Evolutionary conservation across 2,329 filamentous ascomycete species (phyloP), one percentile per base, ranked within the genome.

Genomic region (Drechslerella dactyloides): DNA sequence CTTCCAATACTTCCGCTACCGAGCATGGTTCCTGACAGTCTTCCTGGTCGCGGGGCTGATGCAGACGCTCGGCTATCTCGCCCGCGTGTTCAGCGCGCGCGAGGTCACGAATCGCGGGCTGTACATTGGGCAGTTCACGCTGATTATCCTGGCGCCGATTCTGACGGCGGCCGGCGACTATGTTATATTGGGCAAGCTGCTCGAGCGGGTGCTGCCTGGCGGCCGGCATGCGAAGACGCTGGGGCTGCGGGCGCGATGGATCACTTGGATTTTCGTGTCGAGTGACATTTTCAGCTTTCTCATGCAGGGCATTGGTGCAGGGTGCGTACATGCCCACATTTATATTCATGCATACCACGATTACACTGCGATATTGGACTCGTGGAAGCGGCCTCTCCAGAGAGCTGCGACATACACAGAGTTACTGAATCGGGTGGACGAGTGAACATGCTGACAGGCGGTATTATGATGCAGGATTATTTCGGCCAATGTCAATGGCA

Each of bases 111-210:
- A 66, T 42, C 56, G 74, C 19, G 69, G 69, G 19, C 40, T 78
- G 13, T 79, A 76, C 51, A 75, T 78, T 10, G 62, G 68, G 1
- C 76, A 78, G 35, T 78, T 76, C 46, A 37, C 74, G 1, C 54
- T 79, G 17, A 75, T 79, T 33, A 73, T 79, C n/a, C 63, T 79
- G 11, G 76, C 78, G 0, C 78, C 78, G 0, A 76, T 79, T 7
- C 63, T 79, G 23, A 79, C 79, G 62, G 78, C 78, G 1, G 78
- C 77, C 2, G 77, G 70, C 30, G 76, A 75, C 37, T 79, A 78
- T 54, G 72, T 79, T 27, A 61, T 79, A 15, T 77, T 79, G 55
- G 77, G 78, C 3, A 73, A 76, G 40, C 76, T 78, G 27, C 69
- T 79, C 21, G 77, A 76, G 59, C 76, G 76, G 33, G 74, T 79